A percentile compares a stretch with the other conserved stretches of the same genome.
phyloP scores from a whole-genome alignment of 345 rosid species.

The Salix arbutifolia region DNA sequence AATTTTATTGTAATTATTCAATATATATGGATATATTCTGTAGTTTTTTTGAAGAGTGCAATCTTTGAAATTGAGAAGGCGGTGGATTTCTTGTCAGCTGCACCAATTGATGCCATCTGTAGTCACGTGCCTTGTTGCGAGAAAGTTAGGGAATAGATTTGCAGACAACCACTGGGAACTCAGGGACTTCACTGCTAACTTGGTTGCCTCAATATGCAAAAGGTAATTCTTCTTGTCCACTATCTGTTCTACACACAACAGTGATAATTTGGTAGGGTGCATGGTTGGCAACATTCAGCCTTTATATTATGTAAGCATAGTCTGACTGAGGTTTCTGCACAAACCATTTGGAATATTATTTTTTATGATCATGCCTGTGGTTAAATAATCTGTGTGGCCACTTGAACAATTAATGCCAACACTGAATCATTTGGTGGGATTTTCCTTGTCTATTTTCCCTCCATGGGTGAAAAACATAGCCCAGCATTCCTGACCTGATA shows the following conservation, averaged over 20 bases:
- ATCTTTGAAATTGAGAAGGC: constrained; percentile 27
- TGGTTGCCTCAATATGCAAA: constrained; percentile 87
- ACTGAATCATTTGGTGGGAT: background rate
- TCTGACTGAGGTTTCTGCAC: too few species aligned
- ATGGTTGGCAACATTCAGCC: background rate
- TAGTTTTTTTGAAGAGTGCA: constrained; percentile 17
- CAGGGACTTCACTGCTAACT: constrained; percentile 76
- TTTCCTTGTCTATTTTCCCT: background rate
- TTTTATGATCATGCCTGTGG: too few species aligned
- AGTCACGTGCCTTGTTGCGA: constrained; percentile 94
- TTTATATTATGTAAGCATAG: background rate
- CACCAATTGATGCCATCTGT: constrained; percentile 99
- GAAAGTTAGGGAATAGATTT: constrained; percentile 82
- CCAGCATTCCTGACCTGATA: background rate
- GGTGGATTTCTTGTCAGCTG: constrained; percentile 58
- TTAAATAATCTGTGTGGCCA: too few species aligned
- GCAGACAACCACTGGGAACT: constrained; percentile 98
- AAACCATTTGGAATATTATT: too few species aligned
- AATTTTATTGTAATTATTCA: constrained; percentile 15
- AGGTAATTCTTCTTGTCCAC: constrained; percentile 47
- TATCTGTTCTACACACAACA: constrained; percentile 7
- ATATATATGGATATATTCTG: background rate
- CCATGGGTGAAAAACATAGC: background rate
- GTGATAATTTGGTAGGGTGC: constrained; percentile 5
- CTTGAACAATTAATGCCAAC: background rate